These are phyloP conservation scores for Tylopilus sp. DNA, from an alignment of 768 basidiomycete species.

Conservation along the genomic window DNA sequence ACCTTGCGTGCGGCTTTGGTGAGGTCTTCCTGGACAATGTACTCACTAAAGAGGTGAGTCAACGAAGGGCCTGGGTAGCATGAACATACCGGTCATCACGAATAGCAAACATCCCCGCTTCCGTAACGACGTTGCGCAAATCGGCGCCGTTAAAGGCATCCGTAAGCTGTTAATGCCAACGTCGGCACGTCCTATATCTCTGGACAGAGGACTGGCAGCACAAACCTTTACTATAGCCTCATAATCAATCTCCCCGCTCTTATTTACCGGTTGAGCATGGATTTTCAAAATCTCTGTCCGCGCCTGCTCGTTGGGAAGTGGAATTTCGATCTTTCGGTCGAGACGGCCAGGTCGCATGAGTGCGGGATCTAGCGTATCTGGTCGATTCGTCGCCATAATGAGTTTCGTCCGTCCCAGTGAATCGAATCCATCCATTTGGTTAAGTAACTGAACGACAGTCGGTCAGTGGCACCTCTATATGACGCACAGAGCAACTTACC, in stretches of 20 bases:
- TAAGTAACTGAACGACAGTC: slow-evolving; percentile 66
- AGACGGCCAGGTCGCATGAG: slow-evolving; percentile 93
- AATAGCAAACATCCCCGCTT: slow-evolving; percentile 98
- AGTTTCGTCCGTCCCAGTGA: slow-evolving; percentile 93
- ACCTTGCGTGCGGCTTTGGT: slow-evolving; percentile 96
- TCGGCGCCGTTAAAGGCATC: slow-evolving; percentile 97
- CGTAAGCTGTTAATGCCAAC: slow-evolving; percentile 50
- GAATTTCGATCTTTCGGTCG: slow-evolving; percentile 97
- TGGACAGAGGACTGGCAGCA: background rate
- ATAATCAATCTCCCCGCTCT: slow-evolving; percentile 93
- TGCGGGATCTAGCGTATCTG: slow-evolving; percentile 96
- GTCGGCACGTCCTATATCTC: background rate
- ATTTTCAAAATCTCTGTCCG: slow-evolving; percentile 97
- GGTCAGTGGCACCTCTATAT: background rate
- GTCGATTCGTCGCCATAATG: slow-evolving; percentile 99
- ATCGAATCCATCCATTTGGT: slow-evolving; percentile 99
- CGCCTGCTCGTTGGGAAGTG: slow-evolving; percentile 95
- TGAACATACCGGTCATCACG: slow-evolving; percentile 78
- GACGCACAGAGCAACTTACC: slow-evolving; percentile 35
- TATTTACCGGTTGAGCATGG: slow-evolving; percentile 91
- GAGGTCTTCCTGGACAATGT: slow-evolving; percentile 90
- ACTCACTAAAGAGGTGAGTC: slow-evolving; percentile 53
- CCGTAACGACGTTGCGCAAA: slow-evolving; percentile 90
- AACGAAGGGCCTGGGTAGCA: background rate
- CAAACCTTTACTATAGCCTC: slow-evolving; percentile 94